Conservation (phyloP, 495 filamentous ascomycete genomes). For the Annulohypoxylon moriforme region DNA sequence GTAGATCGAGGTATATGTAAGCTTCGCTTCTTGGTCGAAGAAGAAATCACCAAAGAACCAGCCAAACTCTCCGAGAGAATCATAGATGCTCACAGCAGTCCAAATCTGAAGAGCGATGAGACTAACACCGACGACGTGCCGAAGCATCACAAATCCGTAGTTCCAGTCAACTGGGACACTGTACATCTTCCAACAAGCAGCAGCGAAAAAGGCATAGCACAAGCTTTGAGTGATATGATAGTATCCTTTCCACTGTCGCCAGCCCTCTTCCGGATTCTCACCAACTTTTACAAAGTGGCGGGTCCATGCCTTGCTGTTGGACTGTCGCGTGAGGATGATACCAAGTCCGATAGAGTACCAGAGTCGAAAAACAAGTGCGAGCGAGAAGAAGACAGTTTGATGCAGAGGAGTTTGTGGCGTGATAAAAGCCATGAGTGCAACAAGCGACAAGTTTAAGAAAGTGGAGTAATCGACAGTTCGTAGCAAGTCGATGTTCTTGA, state of each 20-base stretch:
- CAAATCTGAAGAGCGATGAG: constrained; percentile 89
- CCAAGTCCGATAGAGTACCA: constrained; percentile 95
- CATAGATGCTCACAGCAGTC: constrained; percentile 94
- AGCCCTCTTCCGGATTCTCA: constrained; percentile 88
- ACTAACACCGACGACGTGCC: constrained; percentile 84
- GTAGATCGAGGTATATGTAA: constrained; percentile 97
- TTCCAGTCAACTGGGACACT: constrained; percentile 83
- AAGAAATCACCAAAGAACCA: constrained; percentile 99
- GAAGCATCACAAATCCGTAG: constrained; percentile 83
- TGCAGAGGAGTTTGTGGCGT: constrained; percentile 81
- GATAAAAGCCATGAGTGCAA: constrained; percentile 74
- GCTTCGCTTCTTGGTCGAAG: constrained; percentile 85
- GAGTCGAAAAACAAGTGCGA: constrained; percentile 84
- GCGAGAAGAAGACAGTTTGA: constrained; percentile 80
- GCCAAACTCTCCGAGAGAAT: constrained; percentile 96
- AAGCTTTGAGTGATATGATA: constrained; percentile 92
- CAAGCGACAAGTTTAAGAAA: constrained; percentile 76
- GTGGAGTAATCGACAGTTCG: constrained; percentile 85
- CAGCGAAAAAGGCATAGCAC: constrained; percentile 88
- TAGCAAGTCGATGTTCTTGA: constrained; percentile 87
- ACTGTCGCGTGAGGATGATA: constrained; percentile 84
- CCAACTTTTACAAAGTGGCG: constrained; percentile 97
- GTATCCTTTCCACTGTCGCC: constrained; percentile 97
- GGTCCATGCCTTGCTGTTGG: constrained; percentile 90
- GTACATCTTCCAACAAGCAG: constrained; percentile 97